Percentiles rank a stretch among this genome's conserved stretches.
phyloP scores from a whole-genome alignment of 208 protist genomes.

The Wallacemonas sp. region DNA sequence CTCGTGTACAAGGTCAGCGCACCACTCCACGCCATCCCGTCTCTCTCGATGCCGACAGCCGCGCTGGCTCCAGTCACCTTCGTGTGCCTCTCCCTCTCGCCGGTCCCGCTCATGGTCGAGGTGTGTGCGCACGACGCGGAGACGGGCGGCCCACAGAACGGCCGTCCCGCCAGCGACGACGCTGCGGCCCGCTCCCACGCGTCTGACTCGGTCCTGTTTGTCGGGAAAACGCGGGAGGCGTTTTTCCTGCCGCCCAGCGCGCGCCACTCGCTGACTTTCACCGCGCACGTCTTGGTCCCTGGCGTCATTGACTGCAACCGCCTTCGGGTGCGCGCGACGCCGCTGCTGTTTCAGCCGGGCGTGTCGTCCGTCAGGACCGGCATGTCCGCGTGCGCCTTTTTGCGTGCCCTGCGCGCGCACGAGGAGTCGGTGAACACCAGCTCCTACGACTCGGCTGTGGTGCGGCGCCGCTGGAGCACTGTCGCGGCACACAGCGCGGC shows the following conservation, averaged over 20 bases:
- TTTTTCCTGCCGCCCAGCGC: conserved; percentile 76
- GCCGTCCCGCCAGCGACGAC: background rate
- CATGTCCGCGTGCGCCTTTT: conserved; percentile 21
- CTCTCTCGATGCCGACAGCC: conserved; percentile 25
- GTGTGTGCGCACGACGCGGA: conserved; percentile 24
- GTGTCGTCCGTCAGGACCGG: conserved; percentile 15
- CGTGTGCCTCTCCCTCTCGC: conserved; percentile 63
- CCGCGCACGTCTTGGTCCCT: conserved; percentile 53
- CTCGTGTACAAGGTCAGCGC: conserved; percentile 31
- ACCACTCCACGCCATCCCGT: conserved; percentile 23
- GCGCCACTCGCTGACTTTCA: conserved; percentile 52
- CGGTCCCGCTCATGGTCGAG: conserved; percentile 64
- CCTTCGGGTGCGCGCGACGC: conserved; percentile 49
- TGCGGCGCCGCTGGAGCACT: background rate
- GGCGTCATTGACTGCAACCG: conserved; percentile 72
- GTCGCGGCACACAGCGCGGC: background rate
- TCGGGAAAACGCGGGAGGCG: conserved; percentile 54
- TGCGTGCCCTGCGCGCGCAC: background rate
- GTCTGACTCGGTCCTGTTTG: conserved; percentile 48
- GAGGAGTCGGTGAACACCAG: background rate
- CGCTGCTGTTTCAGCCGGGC: conserved; percentile 25
- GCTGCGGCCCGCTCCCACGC: conserved; percentile 2
- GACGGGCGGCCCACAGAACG: background rate
- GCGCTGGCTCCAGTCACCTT: conserved; percentile 50
- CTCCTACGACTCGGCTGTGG: background rate